phyloP scores from a whole-genome alignment of 148 eudicot genomes.

The Camellia sinensis region DNA sequence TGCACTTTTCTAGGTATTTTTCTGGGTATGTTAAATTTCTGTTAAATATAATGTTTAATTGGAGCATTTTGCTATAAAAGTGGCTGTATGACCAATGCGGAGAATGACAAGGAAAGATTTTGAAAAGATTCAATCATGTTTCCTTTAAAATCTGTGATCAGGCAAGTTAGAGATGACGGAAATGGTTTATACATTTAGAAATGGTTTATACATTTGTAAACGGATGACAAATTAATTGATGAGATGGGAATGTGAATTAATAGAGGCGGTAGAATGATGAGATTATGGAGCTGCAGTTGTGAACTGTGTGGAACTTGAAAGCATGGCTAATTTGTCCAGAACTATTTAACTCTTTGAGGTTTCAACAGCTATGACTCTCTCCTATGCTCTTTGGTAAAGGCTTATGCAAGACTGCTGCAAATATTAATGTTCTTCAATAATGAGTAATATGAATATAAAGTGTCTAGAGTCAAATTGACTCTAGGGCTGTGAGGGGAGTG shows the following conservation, averaged over 20 bases:
- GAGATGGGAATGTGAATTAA: background rate
- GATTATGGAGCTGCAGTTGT: background rate
- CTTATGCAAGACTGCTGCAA: background rate
- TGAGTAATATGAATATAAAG: background rate
- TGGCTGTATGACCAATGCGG: background rate
- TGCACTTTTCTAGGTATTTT: too few relatives aligned
- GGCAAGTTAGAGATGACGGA: background rate
- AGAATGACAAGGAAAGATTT: background rate
- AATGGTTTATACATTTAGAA: background rate
- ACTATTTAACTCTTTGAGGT: background rate
- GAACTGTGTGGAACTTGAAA: background rate
- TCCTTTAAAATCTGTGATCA: background rate
- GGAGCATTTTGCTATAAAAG: background rate
- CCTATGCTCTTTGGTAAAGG: background rate
- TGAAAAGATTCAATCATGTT: background rate
- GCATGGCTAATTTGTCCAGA: background rate
- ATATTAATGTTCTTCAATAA: background rate
- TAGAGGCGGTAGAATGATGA: background rate
- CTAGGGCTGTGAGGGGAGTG: background rate
- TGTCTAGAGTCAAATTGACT: background rate
- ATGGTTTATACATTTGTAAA: background rate
- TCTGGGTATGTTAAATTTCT: too few relatives aligned
- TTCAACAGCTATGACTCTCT: background rate
- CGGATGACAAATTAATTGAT: background rate
- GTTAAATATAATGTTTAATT: background rate